phyloP scores from a whole-genome alignment of 257 asterid species.

The Nyctanthes arbortristis region DNA sequence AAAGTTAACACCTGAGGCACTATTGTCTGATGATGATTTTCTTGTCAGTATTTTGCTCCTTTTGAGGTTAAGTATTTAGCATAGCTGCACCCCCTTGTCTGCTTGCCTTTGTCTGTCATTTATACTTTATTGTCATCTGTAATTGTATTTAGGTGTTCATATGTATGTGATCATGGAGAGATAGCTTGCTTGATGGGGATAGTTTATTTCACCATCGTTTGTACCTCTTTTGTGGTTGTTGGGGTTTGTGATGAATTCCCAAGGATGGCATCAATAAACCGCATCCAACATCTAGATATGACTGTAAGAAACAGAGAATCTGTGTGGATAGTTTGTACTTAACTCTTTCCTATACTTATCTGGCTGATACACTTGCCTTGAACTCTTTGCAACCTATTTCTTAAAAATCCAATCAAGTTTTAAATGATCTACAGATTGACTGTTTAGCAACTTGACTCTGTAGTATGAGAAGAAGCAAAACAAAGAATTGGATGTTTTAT shows the following conservation, averaged over 20 bases:
- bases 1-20: too few relatives aligned
- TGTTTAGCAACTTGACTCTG: neutral
- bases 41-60: too few relatives aligned
- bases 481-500: neutral
- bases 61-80: too few relatives aligned
- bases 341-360: neutral
- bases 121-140: too few relatives aligned
- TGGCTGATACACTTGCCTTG: neutral
- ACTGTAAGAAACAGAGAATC: neutral
- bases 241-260: neutral
- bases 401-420: neutral
- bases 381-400: neutral
- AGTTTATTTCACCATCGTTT: neutral
- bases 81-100: too few relatives aligned
- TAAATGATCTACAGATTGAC: neutral
- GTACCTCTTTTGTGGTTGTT: neutral
- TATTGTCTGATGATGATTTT: too few relatives aligned
- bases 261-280: neutral
- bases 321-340: neutral
- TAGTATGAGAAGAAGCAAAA: neutral
- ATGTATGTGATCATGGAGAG: constrained; percentile 12
- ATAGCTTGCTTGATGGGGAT: neutral
- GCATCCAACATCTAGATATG: neutral
- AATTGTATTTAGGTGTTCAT: too few relatives aligned
- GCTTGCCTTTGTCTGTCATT: too few relatives aligned